Evolutionary conservation across 306 rosid genomes (phyloP).

Genomic region (Sechiopsis laciniata): DNA sequence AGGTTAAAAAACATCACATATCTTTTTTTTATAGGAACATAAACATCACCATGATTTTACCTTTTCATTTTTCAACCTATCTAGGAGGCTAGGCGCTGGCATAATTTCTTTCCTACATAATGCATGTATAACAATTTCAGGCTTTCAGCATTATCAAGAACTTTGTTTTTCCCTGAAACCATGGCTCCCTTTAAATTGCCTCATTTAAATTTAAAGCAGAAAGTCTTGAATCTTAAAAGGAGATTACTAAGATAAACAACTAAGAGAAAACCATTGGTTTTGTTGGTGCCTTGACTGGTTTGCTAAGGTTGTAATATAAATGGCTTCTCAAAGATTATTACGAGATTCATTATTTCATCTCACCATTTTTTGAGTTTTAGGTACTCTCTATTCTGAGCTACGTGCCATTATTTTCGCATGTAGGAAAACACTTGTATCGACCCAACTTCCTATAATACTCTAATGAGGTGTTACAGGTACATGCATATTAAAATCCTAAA

Average conservation of each 20-base stretch:
- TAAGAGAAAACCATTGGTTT: background rate
- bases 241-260: slow-evolving; percentile 5
- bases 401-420: slow-evolving; percentile 61
- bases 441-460: too few species aligned
- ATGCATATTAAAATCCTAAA: too few species aligned
- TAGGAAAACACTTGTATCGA: slow-evolving; percentile 60
- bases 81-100: too few species aligned
- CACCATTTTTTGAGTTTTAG: slow-evolving; percentile 38
- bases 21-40: background rate
- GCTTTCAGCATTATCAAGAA: background rate
- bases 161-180: background rate
- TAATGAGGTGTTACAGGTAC: too few species aligned
- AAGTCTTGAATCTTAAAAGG: slow-evolving; percentile 2
- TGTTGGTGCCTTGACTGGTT: slow-evolving; percentile 13
- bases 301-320: slow-evolving; percentile 6
- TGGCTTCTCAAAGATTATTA: background rate
- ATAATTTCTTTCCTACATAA: background rate
- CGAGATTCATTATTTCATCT: slow-evolving; percentile 13
- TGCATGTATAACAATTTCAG: background rate
- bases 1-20: background rate
- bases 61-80: background rate
- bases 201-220: background rate
- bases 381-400: slow-evolving; percentile 63
- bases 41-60: background rate
- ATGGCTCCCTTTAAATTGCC: too few species aligned